These are phyloP conservation scores for Populus hybrid DNA, from an alignment of 441 rosid species.

Conservation along the genomic window DNA sequence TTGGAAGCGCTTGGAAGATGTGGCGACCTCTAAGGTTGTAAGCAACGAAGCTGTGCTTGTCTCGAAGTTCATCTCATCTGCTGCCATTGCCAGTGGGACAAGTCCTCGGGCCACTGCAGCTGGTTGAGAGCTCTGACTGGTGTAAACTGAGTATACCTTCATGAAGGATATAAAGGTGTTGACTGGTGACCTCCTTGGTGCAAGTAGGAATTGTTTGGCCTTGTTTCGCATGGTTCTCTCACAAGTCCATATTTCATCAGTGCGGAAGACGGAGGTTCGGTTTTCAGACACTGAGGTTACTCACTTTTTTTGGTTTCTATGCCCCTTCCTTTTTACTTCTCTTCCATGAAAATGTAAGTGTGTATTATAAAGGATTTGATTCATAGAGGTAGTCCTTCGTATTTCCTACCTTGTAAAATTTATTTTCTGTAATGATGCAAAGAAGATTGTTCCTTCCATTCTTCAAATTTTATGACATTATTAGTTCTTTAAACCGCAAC, in stretches of 20 bases:
- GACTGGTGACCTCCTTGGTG: slow-evolving; percentile 6
- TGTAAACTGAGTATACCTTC: slow-evolving; percentile 13
- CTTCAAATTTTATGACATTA: slow-evolving; percentile 5
- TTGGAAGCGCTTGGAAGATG: slow-evolving; percentile 77
- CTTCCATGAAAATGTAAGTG: slow-evolving; percentile 26
- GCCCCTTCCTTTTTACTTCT: slow-evolving; percentile 17
- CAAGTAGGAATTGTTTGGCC: slow-evolving; percentile 18
- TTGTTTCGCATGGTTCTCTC: slow-evolving; percentile 4
- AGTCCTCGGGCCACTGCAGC: slow-evolving; percentile 38
- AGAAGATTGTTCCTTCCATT: slow-evolving; percentile 18
- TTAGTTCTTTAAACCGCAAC: neutral
- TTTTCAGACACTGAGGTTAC: slow-evolving; percentile 20
- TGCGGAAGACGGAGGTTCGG: slow-evolving; percentile 15
- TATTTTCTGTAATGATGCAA: slow-evolving; percentile 27
- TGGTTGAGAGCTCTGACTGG: slow-evolving; percentile 35
- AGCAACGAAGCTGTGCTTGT: slow-evolving; percentile 63
- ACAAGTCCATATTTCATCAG: slow-evolving; percentile 2
- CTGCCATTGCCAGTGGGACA: slow-evolving; percentile 39
- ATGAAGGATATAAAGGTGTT: neutral
- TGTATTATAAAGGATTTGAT: slow-evolving; percentile 40
- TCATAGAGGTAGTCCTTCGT: slow-evolving; percentile 25
- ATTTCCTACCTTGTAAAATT: slow-evolving; percentile 23
- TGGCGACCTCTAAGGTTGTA: slow-evolving; percentile 58
- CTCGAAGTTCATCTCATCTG: slow-evolving; percentile 50
- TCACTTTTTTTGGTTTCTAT: slow-evolving; percentile 18